phyloP scores from a whole-genome alignment of 2,329 filamentous ascomycete genomes.

The Aspergillus persii region DNA sequence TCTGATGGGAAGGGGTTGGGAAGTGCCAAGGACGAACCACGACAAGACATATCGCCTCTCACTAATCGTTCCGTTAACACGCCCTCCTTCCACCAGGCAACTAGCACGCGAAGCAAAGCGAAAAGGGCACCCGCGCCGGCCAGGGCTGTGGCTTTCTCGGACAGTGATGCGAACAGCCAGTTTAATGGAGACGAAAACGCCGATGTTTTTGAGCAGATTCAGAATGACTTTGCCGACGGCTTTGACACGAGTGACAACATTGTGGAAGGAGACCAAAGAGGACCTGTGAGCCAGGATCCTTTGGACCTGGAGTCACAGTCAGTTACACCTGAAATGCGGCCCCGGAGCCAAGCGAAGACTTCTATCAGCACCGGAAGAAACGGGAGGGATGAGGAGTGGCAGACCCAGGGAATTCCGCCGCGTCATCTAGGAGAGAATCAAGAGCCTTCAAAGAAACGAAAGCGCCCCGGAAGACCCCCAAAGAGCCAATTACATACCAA shows the following conservation, averaged over 20 bases:
- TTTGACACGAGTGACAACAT: slow-evolving; percentile 27
- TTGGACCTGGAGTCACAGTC: slow-evolving; percentile 20
- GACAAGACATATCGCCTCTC: slow-evolving; percentile 34
- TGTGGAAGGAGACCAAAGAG: slow-evolving; percentile 17
- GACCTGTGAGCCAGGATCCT: slow-evolving; percentile 15
- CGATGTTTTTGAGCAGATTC: slow-evolving; percentile 25
- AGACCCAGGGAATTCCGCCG: slow-evolving; percentile 9
- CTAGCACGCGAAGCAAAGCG: slow-evolving; percentile 23
- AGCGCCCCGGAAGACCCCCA: slow-evolving; percentile 31
- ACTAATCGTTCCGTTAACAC: slow-evolving; percentile 37
- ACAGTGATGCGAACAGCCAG: slow-evolving; percentile 32
- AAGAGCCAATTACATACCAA: slow-evolving; percentile 24
- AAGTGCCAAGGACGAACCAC: slow-evolving; percentile 21
- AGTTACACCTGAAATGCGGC: slow-evolving; percentile 12
- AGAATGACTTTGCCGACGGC: slow-evolving; percentile 26
- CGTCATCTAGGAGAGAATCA: slow-evolving; percentile 19
- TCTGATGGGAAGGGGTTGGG: slow-evolving; percentile 32
- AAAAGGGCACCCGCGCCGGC: slow-evolving; percentile 20
- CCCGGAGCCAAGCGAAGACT: slow-evolving; percentile 12
- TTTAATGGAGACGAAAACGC: slow-evolving; percentile 35
- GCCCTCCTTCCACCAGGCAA: slow-evolving; percentile 17
- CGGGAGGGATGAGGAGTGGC: slow-evolving; percentile 6
- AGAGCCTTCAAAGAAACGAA: slow-evolving; percentile 22
- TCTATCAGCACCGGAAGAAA: slow-evolving; percentile 19
- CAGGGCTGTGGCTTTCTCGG: slow-evolving; percentile 32